phyloP scores from a whole-genome alignment of 140 eudicot species.

The Anethum foeniculum region DNA sequence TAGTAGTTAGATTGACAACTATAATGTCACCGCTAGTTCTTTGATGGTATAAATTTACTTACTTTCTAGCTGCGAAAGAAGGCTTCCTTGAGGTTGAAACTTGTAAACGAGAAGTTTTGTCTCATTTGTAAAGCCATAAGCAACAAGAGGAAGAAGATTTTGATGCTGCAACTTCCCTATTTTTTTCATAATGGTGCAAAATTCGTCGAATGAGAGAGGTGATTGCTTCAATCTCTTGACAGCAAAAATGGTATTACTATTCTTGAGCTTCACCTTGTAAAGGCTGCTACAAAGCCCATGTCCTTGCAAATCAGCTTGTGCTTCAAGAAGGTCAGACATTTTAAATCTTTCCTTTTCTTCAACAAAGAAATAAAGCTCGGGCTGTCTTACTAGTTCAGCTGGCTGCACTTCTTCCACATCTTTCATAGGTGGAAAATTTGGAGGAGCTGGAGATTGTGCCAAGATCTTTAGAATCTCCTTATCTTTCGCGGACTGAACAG shows the following conservation, averaged over 20 bases:
- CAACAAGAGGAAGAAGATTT: constrained; percentile 56
- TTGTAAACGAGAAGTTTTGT: constrained; percentile 51
- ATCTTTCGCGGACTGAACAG: constrained; percentile 16
- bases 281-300: constrained; percentile 64
- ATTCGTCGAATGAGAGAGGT: constrained; percentile 33
- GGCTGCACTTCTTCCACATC: constrained; percentile 17
- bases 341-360: constrained; percentile 40
- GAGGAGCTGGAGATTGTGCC: constrained; percentile 23
- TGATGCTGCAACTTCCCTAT: constrained; percentile 50
- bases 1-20: not conserved
- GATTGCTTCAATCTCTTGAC: constrained; percentile 59
- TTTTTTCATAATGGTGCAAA: constrained; percentile 31
- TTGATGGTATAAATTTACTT: constrained; percentile 12
- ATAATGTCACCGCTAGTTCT: not conserved
- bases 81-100: constrained; percentile 59
- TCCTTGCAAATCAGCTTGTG: constrained; percentile 47
- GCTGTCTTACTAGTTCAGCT: constrained; percentile 19
- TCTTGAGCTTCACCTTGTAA: constrained; percentile 49
- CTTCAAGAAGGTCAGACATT: constrained; percentile 59
- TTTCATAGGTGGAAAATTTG: constrained; percentile 17
- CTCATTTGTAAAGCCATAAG: constrained; percentile 39
- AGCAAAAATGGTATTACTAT: constrained; percentile 33
- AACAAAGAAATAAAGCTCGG: constrained; percentile 54
- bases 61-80: constrained; percentile 48
- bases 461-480: constrained; percentile 3